Evolutionary conservation across 345 rosid genomes (phyloP).

Genomic region (Pistacia vera): DNA sequence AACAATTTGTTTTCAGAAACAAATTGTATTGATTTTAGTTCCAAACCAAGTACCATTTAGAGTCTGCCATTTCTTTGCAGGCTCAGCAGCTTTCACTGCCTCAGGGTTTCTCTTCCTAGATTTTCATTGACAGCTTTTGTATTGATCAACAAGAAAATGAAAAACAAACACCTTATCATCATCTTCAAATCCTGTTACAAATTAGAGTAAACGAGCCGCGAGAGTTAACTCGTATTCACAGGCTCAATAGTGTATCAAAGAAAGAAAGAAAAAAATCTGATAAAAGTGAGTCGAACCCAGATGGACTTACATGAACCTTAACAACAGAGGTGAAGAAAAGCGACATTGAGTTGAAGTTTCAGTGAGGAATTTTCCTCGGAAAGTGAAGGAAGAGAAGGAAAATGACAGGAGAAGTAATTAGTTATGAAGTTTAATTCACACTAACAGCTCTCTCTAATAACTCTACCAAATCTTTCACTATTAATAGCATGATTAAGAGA

Average conservation of each 20-base stretch:
- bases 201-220: neutral
- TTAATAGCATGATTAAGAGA: slow-evolving; percentile 26
- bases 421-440: neutral
- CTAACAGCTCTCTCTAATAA: slow-evolving; percentile 4
- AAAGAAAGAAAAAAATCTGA: no score
- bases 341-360: no score
- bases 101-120: neutral
- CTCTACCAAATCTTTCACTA: slow-evolving; percentile 28
- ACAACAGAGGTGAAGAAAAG: neutral
- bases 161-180: slow-evolving; percentile 55
- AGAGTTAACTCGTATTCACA: no score
- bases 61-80: slow-evolving; percentile 59
- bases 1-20: neutral
- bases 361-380: neutral
- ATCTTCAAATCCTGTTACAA: slow-evolving; percentile 32
- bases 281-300: neutral
- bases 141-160: slow-evolving; percentile 47
- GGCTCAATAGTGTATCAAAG: no score
- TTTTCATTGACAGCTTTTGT: neutral
- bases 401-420: slow-evolving; percentile 3
- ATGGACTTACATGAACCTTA: slow-evolving; percentile 17
- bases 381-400: neutral
- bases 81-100: neutral
- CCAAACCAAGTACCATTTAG: slow-evolving; percentile 37
- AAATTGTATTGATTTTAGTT: neutral